Percentiles rank a stretch among this genome's conserved stretches.
Evolutionary conservation across 2,329 filamentous ascomycete genomes (phyloP).

Genomic region (Colletotrichum orbiculare): DNA sequence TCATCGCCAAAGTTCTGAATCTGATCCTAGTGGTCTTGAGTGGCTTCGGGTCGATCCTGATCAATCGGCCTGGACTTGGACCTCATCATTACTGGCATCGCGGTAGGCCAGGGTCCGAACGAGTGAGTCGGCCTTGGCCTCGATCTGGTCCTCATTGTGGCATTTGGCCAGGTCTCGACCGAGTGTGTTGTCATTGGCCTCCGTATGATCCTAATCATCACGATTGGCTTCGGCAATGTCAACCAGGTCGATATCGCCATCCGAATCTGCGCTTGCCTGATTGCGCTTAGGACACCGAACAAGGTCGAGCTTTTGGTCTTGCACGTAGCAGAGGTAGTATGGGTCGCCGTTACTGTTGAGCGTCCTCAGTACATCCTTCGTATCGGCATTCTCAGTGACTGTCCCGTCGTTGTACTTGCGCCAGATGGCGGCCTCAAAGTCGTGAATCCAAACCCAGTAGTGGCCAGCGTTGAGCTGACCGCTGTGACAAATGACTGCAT

Average conservation of each 20-base stretch:
- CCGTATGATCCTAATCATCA: background rate
- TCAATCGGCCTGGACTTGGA: no score
- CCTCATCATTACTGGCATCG: no score
- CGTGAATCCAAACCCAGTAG: constrained; percentile 97
- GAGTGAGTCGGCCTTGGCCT: no score
- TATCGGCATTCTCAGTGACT: constrained; percentile 76
- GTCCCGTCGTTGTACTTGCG: constrained; percentile 92
- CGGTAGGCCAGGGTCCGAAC: no score
- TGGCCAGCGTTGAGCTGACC: constrained; percentile 81
- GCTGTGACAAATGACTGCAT: constrained; percentile 93
- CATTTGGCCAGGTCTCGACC: background rate
- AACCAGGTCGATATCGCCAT: constrained; percentile 26
- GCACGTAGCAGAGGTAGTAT: constrained; percentile 87
- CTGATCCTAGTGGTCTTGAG: no score
- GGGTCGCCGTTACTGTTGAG: constrained; percentile 79
- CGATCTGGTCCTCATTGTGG: no score
- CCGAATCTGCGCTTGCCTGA: constrained; percentile 7
- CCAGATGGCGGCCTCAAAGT: constrained; percentile 83
- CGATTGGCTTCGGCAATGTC: background rate
- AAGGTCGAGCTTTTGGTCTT: constrained; percentile 67
- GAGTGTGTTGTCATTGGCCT: background rate
- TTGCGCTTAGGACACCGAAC: constrained; percentile 54
- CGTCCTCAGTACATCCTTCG: constrained; percentile 74
- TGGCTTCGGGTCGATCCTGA: no score
- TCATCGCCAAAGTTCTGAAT: no score